A percentile compares a stretch with the other conserved stretches of the same genome.
Conservation (phyloP, 805 yeast genomes). For the Kluyveromyces lactis region DNA sequence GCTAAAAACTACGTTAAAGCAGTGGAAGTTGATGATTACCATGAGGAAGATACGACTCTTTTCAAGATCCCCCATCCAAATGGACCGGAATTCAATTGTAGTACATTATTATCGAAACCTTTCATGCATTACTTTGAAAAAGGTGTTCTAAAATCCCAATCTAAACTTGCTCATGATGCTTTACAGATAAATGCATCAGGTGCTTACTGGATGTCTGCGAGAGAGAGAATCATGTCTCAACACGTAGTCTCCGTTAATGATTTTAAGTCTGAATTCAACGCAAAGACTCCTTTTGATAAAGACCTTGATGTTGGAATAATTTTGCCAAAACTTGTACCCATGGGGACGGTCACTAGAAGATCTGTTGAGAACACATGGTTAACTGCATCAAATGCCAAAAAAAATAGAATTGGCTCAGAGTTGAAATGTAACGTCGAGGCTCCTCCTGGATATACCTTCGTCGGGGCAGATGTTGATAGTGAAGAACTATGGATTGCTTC, state of each 20-base stretch:
- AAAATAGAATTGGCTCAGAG: slow-evolving; percentile 83
- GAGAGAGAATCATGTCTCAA: slow-evolving; percentile 78
- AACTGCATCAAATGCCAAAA: slow-evolving; percentile 92
- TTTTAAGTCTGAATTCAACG: slow-evolving; percentile 19
- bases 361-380: slow-evolving; percentile 98
- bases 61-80: slow-evolving; percentile 86
- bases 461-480: slow-evolving; percentile 98
- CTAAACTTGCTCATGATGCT: slow-evolving; percentile 67
- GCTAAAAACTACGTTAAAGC: slow-evolving; percentile 31
- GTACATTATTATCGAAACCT: slow-evolving; percentile 69
- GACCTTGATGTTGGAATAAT: slow-evolving; percentile 54
- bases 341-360: slow-evolving; percentile 95
- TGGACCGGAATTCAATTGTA: slow-evolving; percentile 67
- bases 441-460: slow-evolving; percentile 82
- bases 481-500: slow-evolving; percentile 99
- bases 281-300: slow-evolving; percentile 6
- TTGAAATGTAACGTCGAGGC: slow-evolving; percentile 79
- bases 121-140: slow-evolving; percentile 66
- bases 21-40: slow-evolving; percentile 9
- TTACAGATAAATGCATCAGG: slow-evolving; percentile 69
- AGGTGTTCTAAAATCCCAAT: slow-evolving; percentile 63
- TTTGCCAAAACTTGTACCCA: slow-evolving; percentile 73
- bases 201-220: slow-evolving; percentile 87
- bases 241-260: slow-evolving; percentile 61
- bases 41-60: slow-evolving; percentile 17